Evolutionary conservation across 1,284 basidiomycete species (phyloP), one percentile per base, ranked within the genome.

Genomic region (Ganoderma leucocontextum): DNA sequence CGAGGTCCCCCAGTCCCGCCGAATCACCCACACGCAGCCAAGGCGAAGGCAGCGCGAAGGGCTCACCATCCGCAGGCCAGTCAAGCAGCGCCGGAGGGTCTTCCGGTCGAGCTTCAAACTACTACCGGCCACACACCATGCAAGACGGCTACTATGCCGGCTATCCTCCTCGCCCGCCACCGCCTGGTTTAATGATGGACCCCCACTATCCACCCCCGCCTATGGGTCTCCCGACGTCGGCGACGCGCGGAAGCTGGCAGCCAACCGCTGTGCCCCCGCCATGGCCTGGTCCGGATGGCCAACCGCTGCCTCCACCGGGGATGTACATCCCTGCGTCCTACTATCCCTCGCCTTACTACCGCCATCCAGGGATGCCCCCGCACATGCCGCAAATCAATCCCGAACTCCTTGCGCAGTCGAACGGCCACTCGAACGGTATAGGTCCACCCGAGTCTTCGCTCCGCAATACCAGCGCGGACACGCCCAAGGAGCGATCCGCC

Each of bases 71-170:
- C 62, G 69, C 72, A 39, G 72, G 77, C 25, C 80, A 68, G 70
- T 67, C 73, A 25, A 68, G 79, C 47, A 73, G 77, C 35, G 33
- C 39, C 22, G 67, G 66, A 13, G 71, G 62, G 0, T 62, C 71
- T 15, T 75, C 75, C 8, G 74, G 75, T 29, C 76, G 78, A 33
- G 74, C 81, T 33, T 85, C 86, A 33, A 87, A 84, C 68, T 90
- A 91, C 77, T 91, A 91, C 74, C 86, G 88, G 44, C 85, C 85
- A 70, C 88, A 91, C 72, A 89, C 87, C 17, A 78, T 83, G 71
- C 64, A 80, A 68, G 64, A 73, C 8, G 63, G 67, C n/a, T 72
- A 72, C 62, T 69, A 68, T 42, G 38, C 72, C 60, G 71, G 64
- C n/a, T 76, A 77, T 39, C 68, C 71, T 1, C 70, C 72, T 38